Conservation (phyloP, 2,329 filamentous ascomycete species). For the Purpureocillium lavendulum region DNA sequence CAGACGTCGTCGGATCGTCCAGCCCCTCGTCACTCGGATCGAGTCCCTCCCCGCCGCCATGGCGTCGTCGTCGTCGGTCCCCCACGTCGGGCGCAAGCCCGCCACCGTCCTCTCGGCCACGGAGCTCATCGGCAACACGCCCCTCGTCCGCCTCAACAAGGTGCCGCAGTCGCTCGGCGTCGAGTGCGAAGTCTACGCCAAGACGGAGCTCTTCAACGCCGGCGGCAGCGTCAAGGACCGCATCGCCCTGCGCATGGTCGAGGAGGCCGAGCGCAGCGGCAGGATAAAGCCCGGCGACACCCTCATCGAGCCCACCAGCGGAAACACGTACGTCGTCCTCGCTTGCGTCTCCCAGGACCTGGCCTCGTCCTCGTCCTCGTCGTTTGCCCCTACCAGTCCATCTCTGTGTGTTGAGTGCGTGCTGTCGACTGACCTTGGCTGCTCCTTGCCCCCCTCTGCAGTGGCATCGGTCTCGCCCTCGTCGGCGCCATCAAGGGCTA, state of each 20-base stretch:
- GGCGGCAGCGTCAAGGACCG: constrained; percentile 91
- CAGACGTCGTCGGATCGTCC: too few relatives aligned
- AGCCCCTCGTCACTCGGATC: too few relatives aligned
- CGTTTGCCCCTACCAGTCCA: neutral
- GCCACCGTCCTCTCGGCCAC: constrained; percentile 54
- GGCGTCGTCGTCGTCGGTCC: constrained; percentile 8
- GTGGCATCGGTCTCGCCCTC: constrained; percentile 85
- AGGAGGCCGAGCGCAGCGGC: constrained; percentile 83
- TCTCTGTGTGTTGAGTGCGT: too few relatives aligned
- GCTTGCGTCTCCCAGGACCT: constrained; percentile 52
- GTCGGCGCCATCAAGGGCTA: constrained; percentile 96
- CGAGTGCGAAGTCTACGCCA: constrained; percentile 81
- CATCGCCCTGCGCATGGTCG: constrained; percentile 95
- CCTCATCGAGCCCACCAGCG: constrained; percentile 94
- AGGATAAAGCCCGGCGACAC: constrained; percentile 96
- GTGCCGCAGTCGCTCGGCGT: constrained; percentile 87
- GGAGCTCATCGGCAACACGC: constrained; percentile 90
- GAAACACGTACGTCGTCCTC: constrained; percentile 60
- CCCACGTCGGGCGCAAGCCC: constrained; percentile 21
- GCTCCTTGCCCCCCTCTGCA: too few relatives aligned
- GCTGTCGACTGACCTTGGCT: too few relatives aligned
- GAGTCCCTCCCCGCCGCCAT: neutral
- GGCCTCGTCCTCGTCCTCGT: too few relatives aligned
- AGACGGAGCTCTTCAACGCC: constrained; percentile 89
- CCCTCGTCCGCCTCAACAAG: constrained; percentile 89